Evolutionary conservation across 176 grass and related monocot genomes (phyloP), one percentile per base, ranked within the genome.

Genomic region (Olyra latifolia): DNA sequence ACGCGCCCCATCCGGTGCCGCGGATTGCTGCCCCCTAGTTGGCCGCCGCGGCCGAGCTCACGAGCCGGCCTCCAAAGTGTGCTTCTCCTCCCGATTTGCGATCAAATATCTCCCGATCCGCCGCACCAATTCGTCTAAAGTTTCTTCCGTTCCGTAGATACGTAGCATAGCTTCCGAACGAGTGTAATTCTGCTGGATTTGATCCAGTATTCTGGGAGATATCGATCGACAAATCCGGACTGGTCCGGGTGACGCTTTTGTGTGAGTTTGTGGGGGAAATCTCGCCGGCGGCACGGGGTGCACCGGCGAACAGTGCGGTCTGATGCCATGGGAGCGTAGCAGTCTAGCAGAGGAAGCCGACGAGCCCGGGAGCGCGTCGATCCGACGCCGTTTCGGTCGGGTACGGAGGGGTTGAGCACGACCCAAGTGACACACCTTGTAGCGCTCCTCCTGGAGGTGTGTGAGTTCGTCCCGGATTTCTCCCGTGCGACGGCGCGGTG

Each of bases 61-160:
- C 1, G 42, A 67, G 11, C 80, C 22, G 12, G 52, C n/a, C 40
- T 82, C 71, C 49, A 43, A 16, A 56, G 85, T 97, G 94, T 97
- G 94, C 85, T 97, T 97, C 90, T 90, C 85, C 49, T 79, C 85
- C 79, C 70, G 62, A 76, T 94, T 94, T 84, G 73, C 48, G 56
- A 55, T 14, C 22, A 0, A 84, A 92, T 88, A 86, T 87, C 85
- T 86, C 85, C 0, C 41, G 0, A 0, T 46, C 0, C 0, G 8
- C 2, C 69, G 0, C 0, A 80, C 55, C 10, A 8, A 73, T 88
- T 23, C 0, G 0, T 0, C 0, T 75, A 0, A 0, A 38, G 49
- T 4, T 80, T 82, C 3, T 12, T 58, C 1, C 30, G 0, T 0
- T 0, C 5, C 19, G 28, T 64, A 84, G 35, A 0, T 2, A 46